Percentiles rank a stretch among this genome's conserved stretches.
These are phyloP conservation scores for Phalaenopsis aphrodite DNA, from an alignment of 106 monocot species.

Conservation along the genomic window DNA sequence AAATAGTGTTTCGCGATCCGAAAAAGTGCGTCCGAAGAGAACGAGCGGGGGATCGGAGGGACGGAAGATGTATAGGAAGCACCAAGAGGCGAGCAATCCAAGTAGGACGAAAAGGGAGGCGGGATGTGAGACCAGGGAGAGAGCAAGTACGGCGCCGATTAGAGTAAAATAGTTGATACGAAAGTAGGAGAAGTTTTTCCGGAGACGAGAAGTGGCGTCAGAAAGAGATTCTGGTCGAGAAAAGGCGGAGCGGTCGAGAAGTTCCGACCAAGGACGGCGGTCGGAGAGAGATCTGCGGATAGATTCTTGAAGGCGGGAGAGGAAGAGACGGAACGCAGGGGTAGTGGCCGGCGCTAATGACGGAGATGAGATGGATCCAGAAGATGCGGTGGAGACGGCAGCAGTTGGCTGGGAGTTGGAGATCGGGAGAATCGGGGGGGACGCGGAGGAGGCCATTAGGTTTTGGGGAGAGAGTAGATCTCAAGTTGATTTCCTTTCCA, in stretches of 20 bases:
- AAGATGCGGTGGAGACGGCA: not conserved
- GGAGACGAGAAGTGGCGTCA: constrained; percentile 29
- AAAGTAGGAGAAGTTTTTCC: constrained; percentile 40
- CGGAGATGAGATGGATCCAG: not conserved
- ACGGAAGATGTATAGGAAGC: constrained; percentile 42
- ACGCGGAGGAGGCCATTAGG: constrained; percentile 7
- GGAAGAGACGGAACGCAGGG: constrained; percentile 4
- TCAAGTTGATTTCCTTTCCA: not conserved
- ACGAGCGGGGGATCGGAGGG: constrained; percentile 29
- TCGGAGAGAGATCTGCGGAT: constrained; percentile 30
- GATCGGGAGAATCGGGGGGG: constrained; percentile 7
- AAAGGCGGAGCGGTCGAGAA: constrained; percentile 36
- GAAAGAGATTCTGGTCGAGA: constrained; percentile 28
- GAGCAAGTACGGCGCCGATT: constrained; percentile 25
- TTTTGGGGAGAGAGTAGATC: not conserved
- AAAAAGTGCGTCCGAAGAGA: constrained; percentile 26
- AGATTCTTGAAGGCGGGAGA: constrained; percentile 34
- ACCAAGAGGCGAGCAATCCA: constrained; percentile 36
- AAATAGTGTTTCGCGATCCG: constrained; percentile 29
- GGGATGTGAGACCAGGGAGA: constrained; percentile 35
- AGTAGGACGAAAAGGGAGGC: constrained; percentile 31
- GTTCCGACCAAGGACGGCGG: constrained; percentile 43
- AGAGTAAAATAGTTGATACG: constrained; percentile 35
- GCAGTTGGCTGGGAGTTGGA: not conserved
- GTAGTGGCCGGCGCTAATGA: constrained; percentile 1